These are phyloP conservation scores for Chrysochromulina tobinii DNA, from an alignment of 78 protist genomes.

Conservation along the genomic window DNA sequence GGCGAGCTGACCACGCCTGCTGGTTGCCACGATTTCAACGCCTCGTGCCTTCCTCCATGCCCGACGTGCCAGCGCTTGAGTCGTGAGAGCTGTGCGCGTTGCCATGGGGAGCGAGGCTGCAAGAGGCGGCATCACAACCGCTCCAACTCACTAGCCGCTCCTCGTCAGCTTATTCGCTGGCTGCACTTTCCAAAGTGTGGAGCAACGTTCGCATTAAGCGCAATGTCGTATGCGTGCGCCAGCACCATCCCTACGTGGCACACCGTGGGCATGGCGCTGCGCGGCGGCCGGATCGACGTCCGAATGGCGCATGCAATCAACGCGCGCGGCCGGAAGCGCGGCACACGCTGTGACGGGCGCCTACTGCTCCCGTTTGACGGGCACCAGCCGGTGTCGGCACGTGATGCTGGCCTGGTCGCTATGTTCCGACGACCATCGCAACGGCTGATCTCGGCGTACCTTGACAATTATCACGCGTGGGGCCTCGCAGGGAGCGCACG, in stretches of 20 bases:
- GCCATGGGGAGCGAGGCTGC: too few relatives aligned
- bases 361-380: neutral
- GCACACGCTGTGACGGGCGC: neutral
- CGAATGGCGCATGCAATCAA: neutral
- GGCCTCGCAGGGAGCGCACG: neutral
- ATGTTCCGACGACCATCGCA: conserved; percentile 1
- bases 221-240: neutral
- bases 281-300: neutral
- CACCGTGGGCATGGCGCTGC: neutral
- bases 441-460: conserved; percentile 18
- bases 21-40: too few relatives aligned
- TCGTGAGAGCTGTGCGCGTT: too few relatives aligned
- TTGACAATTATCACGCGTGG: conserved; percentile 23
- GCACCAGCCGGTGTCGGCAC: neutral
- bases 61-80: too few relatives aligned
- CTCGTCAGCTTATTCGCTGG: neutral
- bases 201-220: neutral
- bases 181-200: conserved; percentile 13
- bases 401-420: neutral
- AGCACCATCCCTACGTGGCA: neutral
- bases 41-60: too few relatives aligned
- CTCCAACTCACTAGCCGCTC: too few relatives aligned
- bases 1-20: too few relatives aligned
- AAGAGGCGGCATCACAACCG: too few relatives aligned
- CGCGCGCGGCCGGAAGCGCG: neutral